Conservation (phyloP, 345 rosid species). For the Trapa incisa region DNA sequence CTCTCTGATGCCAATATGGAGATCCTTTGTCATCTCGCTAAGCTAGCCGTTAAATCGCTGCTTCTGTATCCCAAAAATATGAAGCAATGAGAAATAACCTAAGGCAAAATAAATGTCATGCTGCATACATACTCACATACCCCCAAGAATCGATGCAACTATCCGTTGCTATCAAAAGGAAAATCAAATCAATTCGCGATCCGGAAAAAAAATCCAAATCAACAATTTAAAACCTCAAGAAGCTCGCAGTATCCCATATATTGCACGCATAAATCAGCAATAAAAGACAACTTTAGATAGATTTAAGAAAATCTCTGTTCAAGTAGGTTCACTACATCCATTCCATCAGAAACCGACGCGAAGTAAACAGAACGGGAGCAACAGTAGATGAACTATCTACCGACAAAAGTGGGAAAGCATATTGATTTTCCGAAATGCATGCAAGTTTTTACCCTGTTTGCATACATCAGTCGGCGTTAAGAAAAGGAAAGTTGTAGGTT, state of each 20-base stretch:
- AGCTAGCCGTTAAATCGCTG: not conserved
- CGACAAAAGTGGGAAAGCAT: too few species aligned
- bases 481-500: constrained; percentile 1
- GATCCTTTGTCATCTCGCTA: not conserved
- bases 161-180: not conserved
- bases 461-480: not conserved
- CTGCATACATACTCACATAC: not conserved
- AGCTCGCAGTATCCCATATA: not conserved
- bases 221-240: not conserved
- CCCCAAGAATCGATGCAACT: constrained; percentile 3
- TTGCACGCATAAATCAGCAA: not conserved
- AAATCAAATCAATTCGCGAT: not conserved
- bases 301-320: not conserved
- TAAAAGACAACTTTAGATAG: not conserved
- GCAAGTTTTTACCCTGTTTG: not conserved
- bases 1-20: not conserved
- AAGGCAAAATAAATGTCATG: not conserved
- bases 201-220: not conserved
- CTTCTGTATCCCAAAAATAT: not conserved
- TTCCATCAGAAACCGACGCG: not conserved
- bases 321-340: not conserved
- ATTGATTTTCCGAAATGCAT: too few species aligned
- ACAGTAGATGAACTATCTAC: not conserved
- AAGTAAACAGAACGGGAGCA: not conserved
- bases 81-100: not conserved